These are phyloP conservation scores for Aureobasidium sp. DNA, from an alignment of 2,329 filamentous ascomycete genomes.

Conservation along the genomic window DNA sequence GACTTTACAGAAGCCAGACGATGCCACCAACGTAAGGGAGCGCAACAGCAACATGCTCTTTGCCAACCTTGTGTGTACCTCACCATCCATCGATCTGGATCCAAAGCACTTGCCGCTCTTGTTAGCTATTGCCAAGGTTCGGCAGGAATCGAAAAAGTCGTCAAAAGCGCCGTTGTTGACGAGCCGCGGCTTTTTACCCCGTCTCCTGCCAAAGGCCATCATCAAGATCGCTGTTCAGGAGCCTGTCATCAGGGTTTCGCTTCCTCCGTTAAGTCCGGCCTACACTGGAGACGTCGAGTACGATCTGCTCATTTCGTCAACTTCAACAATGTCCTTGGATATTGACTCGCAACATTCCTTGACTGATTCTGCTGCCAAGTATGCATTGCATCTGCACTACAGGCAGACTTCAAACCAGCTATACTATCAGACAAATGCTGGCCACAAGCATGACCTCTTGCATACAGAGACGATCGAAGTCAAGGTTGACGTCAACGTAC, in stretches of 20 bases:
- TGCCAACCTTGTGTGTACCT: slow-evolving; percentile 92
- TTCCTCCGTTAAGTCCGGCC: slow-evolving; percentile 62
- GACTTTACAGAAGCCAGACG: slow-evolving; percentile 69
- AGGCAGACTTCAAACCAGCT: slow-evolving; percentile 78
- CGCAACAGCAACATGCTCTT: slow-evolving; percentile 94
- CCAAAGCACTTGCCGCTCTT: slow-evolving; percentile 84
- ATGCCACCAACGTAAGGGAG: slow-evolving; percentile 57
- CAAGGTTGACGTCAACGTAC: slow-evolving; percentile 74
- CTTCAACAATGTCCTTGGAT: slow-evolving; percentile 87
- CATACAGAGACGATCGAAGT: slow-evolving; percentile 82
- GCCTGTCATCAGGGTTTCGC: slow-evolving; percentile 79
- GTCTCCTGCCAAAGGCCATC: slow-evolving; percentile 84
- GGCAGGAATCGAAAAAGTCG: slow-evolving; percentile 13
- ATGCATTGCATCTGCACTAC: slow-evolving; percentile 73
- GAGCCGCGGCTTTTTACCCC: slow-evolving; percentile 57
- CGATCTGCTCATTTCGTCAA: slow-evolving; percentile 88
- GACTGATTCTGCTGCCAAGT: slow-evolving; percentile 71
- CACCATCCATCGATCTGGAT: slow-evolving; percentile 85
- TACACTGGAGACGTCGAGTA: slow-evolving; percentile 65
- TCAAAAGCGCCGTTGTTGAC: slow-evolving; percentile 13
- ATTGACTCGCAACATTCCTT: slow-evolving; percentile 87
- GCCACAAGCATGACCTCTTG: slow-evolving; percentile 75
- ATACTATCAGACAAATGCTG: slow-evolving; percentile 85
- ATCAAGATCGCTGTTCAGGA: slow-evolving; percentile 97
- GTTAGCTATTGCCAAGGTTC: slow-evolving; percentile 60